phyloP scores from a whole-genome alignment of 2,329 filamentous ascomycete genomes.

The Ciborinia camelliae region DNA sequence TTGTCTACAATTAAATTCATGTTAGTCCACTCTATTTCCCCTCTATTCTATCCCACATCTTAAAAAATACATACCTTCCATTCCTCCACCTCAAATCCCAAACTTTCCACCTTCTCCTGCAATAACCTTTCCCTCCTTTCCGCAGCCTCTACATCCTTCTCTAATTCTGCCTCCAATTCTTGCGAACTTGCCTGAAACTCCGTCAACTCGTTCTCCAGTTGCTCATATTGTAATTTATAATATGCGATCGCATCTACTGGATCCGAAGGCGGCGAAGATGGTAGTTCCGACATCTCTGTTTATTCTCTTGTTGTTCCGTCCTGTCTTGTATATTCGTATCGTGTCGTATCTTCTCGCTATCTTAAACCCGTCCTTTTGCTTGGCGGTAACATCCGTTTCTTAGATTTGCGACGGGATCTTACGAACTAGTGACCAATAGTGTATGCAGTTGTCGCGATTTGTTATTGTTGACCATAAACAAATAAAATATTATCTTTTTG shows the following conservation, averaged over 20 bases:
- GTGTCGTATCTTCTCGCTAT: conserved; percentile 19
- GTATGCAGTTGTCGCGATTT: conserved; percentile 2
- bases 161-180: conserved; percentile 89
- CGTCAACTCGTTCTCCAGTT: conserved; percentile 82
- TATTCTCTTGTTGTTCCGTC: conserved; percentile 20
- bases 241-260: conserved; percentile 78
- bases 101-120: conserved; percentile 79
- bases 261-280: conserved; percentile 59
- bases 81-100: conserved; percentile 90
- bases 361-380: conserved; percentile 12
- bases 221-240: conserved; percentile 95
- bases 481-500: conserved; percentile 2
- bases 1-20: conserved; percentile 56
- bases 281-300: conserved; percentile 46
- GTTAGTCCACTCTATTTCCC: conserved; percentile 26
- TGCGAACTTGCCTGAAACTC: conserved; percentile 94
- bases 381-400: conserved; percentile 19
- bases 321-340: conserved; percentile 1
- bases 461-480: conserved; percentile 10
- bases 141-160: conserved; percentile 92
- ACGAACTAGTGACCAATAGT: background rate
- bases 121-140: conserved; percentile 87
- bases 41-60: conserved; percentile 16
- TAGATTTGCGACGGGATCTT: conserved; percentile 6
- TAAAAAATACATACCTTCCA: conserved; percentile 75